Base-by-base conservation (phyloP, 495 filamentous ascomycete genomes). In the Podospora fimiseda region DNA sequence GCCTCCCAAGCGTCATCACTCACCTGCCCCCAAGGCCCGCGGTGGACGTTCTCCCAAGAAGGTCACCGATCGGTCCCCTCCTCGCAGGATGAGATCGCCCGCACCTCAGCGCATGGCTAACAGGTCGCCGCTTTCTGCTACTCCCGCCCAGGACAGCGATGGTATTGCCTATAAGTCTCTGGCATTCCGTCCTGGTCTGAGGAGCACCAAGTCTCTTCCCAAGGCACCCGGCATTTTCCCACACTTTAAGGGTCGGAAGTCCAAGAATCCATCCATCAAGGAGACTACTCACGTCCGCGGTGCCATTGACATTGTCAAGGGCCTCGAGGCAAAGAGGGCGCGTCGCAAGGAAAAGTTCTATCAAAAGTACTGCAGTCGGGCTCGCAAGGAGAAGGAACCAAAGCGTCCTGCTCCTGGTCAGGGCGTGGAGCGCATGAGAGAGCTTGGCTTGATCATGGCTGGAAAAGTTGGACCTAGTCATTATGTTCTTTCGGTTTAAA, bases 281-380 rank as follows among this genome's bases (percentile, higher is more conserved):
- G 50, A 41, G 74, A 80, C 53, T 1, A 15, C 22, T 56, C 82
- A 87, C 55, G 79, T 79, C 22, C 81, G 93, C 55, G 89, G 90
- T 42, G 90, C 93, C 23, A 91, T 97, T 58, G 94, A 96, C 64
- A 97, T 98, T 57, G 89, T 96, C 70, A 90, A 95, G 64, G 93
- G 93, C 5, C 82, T 98, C 7, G 93, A 97, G 74, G 84, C 88
- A 70, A 96, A 93, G 72, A 83, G 92, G 40, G 88, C 91, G 69
- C 83, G 90, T 49, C 87, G 93, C 50, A 88, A 85, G 70, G 88
- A 95, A 70, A 93, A 92, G 66, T 90, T 86, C 63, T 66, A 70
- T 37, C 85, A 90, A 63, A 89, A 93, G 70, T 82, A 90, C 59
- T 89, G 81, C 70, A 69, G 73, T 48, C 72, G 72, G 20, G 75